Evolutionary conservation across 192 early-diverging fungal genomes (phyloP), one percentile per base, ranked within the genome.

Genomic region (Entomortierella lignicola): DNA sequence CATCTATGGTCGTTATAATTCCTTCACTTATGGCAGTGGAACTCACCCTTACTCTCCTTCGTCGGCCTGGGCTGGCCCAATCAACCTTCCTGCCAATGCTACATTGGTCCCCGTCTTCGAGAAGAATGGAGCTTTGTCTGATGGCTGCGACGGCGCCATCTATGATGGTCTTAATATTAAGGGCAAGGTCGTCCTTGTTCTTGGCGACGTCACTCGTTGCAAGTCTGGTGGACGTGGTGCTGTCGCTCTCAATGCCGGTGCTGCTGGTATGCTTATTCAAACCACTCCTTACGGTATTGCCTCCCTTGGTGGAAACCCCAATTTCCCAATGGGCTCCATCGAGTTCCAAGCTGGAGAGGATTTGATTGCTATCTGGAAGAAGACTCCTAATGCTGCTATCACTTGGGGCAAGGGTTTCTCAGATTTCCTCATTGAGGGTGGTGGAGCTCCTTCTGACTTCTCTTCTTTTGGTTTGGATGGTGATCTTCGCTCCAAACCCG

Each of bases 401-500:
- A 27, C 29, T 25, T 82, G 60, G 44, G 39, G 41, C 29, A 18
- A 29, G 21, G 37, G 25, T 27, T 41, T 29, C 27, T 23, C 21
- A 15, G 47, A 57, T 42, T 25, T 53, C 37, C 12, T 23, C 3
- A 39, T 51, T 29, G 30, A 51, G 13, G 42, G 32, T 18, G 81
- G 67, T 55, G 91, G 89, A 4, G 47, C 77, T 42, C 80, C 87
- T 54, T 89, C 89, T 12, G 31, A 34, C 5, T 91, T 91, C 55
- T 89, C 88, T 52, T 91, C 91, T 0, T 88, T 81, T 67, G 91
- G 91, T 17, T 79, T 90, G 13, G 85, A 85, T 20, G 83, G 87
- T 29, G 86, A 91, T 58, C 82, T 91, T 0, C 79, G 74, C 15
- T 83, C 91, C 61, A 87, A 87, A 54, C 85, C 85, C n/a, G 77